Conservation (phyloP, 2,329 filamentous ascomycete genomes). For the Aspergillus brunneoviolaceus region DNA sequence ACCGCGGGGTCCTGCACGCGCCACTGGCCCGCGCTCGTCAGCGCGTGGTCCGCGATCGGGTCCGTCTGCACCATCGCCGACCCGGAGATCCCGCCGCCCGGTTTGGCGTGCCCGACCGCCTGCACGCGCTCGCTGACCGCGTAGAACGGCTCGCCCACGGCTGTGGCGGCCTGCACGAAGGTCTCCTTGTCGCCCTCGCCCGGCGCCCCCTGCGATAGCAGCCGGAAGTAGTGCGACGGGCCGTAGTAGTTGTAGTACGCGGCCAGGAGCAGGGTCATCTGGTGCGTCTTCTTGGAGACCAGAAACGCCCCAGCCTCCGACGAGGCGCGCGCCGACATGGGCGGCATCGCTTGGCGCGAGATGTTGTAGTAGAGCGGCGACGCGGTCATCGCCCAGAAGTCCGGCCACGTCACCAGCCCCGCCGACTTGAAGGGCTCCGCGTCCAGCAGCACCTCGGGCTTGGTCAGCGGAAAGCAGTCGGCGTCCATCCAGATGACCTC, state of each 20-base stretch:
- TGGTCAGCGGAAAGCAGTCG: constrained; percentile 54
- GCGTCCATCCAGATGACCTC: constrained; percentile 60
- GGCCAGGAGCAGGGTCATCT: constrained; percentile 34
- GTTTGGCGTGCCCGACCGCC: constrained; percentile 33
- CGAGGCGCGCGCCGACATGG: constrained; percentile 36
- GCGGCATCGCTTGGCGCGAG: constrained; percentile 35
- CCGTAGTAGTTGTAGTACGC: constrained; percentile 41
- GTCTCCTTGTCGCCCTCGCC: constrained; percentile 44
- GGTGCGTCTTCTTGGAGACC: constrained; percentile 38
- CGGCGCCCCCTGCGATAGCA: constrained; percentile 40
- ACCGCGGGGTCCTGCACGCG: constrained; percentile 34
- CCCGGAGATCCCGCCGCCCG: constrained; percentile 29
- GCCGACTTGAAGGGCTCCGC: constrained; percentile 52
- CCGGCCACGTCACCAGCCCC: constrained; percentile 58
- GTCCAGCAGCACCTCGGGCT: constrained; percentile 50
- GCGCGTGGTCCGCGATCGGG: constrained; percentile 38
- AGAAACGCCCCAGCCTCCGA: constrained; percentile 39
- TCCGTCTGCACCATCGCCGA: constrained; percentile 42
- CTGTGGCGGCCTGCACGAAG: constrained; percentile 36
- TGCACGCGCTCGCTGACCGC: constrained; percentile 38
- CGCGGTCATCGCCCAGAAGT: constrained; percentile 50
- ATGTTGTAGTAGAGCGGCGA: constrained; percentile 46
- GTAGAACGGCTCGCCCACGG: constrained; percentile 36
- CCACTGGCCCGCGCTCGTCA: constrained; percentile 33
- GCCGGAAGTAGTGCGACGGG: constrained; percentile 38